Base-by-base conservation (phyloP, 2,329 filamentous ascomycete species). In the Botrytis fabae region DNA sequence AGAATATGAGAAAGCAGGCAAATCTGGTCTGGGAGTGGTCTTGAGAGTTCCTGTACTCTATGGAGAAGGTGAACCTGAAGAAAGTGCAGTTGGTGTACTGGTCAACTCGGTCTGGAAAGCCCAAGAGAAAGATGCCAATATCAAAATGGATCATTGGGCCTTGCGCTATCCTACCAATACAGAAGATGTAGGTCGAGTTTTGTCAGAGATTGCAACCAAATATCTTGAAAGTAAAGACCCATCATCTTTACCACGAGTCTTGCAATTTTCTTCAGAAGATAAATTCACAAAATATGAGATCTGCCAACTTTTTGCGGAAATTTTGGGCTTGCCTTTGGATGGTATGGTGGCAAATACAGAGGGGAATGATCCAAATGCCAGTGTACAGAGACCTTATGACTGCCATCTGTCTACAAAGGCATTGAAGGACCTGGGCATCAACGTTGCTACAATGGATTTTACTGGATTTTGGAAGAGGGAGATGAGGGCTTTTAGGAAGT, bases 251-350 rank as follows among this genome's bases (percentile, higher is more conserved):
- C 94, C 94, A 0, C 84, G 80, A 42, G 88, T 94, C 61, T 85
- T 97, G 28, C 94, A 98, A 71, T 97, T 97, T 83, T 93, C 92
- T 4, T 94, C 93, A 63, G 93, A 97, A 82, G 93, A 97, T 77
- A 88, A 86, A 76, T 92, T 91, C 85, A 97, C 94, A 64, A 97
- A 97, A 84, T 97, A 95, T 81, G 90, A 95, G 81, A 97, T 98
- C 72, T 95, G 93, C 81, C 84, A 93, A 82, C 83, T 87, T 16
- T 91, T 97, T 79, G 92, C 90, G 6, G 90, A 94, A 74, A 93
- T 97, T 73, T 90, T 97, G 86, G 93, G 91, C 0, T 80, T 97
- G 72, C 87, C 92, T 18, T 85, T 91, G 32, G 88, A 89, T 64
- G 87, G 88, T 12, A 91, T 97, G 81, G 86, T 88, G 78, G 84